Base-by-base conservation (phyloP, 805 yeast genomes). In the Ogataea ramenticola region DNA sequence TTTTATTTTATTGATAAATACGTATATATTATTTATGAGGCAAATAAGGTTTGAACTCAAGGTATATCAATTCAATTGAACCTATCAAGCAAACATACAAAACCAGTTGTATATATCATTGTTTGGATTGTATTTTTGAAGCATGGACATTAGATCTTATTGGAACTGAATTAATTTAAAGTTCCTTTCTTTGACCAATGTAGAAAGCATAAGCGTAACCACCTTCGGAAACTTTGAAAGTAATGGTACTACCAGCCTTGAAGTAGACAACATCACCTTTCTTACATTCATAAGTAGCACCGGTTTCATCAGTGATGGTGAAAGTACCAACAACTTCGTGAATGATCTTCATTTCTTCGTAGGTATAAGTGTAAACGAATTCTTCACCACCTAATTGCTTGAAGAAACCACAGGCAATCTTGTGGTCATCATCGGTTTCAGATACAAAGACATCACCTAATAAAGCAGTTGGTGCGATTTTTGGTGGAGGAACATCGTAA, bases 231-330 rank as follows among this genome's bases (percentile, higher is more conserved):
- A 58, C 60, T 44, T 77, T 70, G 61, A 82, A 77, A 43, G 81
- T 80, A 51, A 80, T 74, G 40, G 83, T 79, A 49, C 74, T 65
- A 17, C 85, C 86, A 58, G 78, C 78, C 53, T 70, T 74, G 64
- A 82, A 75, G 70, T 72, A 79, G 49, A 81, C 67, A 26, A 79
- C 80, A 53, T 81, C 88, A 42, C 88, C 88, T 46, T 79, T 79
- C 45, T 70, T 61, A 46, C 72, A 83, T 44, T 64, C 66, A 38
- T 76, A 78, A 49, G 66, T 71, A 62, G 71, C 69, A 27, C 88
- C 87, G 33, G 75, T 70, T 61, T 78, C 82, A 53, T 81, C 87
- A 43, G 76, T 53, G 53, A 82, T 71, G 43, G 67, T 65, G 66
- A 75, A 77, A 50, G 75, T 79, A 53, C 86, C 86, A 50, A 70